Evolutionary conservation across 1,284 basidiomycete species (phyloP), one percentile per base, ranked within the genome.

Genomic region (Termitomyces sp.): DNA sequence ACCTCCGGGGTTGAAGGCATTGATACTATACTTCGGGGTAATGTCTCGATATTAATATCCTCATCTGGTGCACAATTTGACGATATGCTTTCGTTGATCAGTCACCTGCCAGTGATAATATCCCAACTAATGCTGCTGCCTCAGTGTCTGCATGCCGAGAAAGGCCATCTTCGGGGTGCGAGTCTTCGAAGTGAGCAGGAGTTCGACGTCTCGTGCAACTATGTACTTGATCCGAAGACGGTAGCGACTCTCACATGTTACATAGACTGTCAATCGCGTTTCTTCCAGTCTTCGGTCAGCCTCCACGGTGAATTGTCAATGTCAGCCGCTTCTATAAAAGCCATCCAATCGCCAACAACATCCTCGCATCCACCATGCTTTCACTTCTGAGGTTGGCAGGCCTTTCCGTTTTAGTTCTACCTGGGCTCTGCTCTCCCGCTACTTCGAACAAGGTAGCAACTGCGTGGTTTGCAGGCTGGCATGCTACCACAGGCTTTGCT

Each of bases 401-500:
- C 38, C 47, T 61, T 33, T 50, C 55, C 3, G 31, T 40, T 37
- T 43, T 53, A 35, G 50, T 52, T 47, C 14, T 60, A 11, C 52
- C 55, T 39, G 51, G 35, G 16, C 13, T 55, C 19, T 54, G 46
- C 49, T 48, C 54, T 30, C 43, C 53, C 46, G 50, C 39, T 38
- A 26, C 49, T 30, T 35, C 57, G 8, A 54, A 34, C 5, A 54
- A 52, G 37, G 50, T 77, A 13, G 71, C 73, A 11, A 59, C 70
- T 7, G 68, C 69, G 21, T 79, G 74, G 73, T 78, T 69, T 54
- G 69, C 76, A 30, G 72, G 74, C 38, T 79, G 70, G 70, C 75
- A 78, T 57, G 66, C 72, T 10, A 65, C 62, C 4, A 56, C 64
- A 4, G 70, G 71, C 1, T 76, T 75, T 49, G 68, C 76, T 14